Conservation (phyloP, 306 rosid genomes). For the Vigna mungo region DNA sequence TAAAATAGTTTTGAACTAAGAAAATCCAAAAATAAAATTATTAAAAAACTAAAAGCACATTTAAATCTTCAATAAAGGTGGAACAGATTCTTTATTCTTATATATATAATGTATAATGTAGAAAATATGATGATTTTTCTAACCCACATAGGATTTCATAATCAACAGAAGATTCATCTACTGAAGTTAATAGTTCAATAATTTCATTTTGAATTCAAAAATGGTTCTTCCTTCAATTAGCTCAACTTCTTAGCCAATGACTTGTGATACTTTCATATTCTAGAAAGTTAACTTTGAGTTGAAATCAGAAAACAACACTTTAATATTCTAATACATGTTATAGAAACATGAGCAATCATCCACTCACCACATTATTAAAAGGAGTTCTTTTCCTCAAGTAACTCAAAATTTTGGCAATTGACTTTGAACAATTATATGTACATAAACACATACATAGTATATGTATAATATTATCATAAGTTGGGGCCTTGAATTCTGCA, state of each 20-base stretch:
- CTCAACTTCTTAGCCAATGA: constrained; percentile 4
- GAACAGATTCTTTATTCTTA: too few relatives aligned
- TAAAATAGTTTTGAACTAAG: too few relatives aligned
- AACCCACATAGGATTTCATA: neutral
- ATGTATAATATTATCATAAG: neutral
- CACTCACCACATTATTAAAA: neutral
- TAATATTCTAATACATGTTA: neutral
- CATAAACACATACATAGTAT: too few relatives aligned
- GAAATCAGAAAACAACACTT: neutral
- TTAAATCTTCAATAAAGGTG: neutral
- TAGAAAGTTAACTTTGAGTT: neutral
- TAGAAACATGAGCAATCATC: neutral
- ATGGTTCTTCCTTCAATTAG: neutral
- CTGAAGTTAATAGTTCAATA: neutral
- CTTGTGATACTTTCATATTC: too few relatives aligned
- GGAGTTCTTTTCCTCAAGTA: neutral
- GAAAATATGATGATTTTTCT: too few relatives aligned
- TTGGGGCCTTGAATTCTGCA: too few relatives aligned
- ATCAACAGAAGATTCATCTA: neutral
- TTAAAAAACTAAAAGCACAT: too few relatives aligned
- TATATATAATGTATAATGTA: too few relatives aligned
- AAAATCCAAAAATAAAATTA: too few relatives aligned
- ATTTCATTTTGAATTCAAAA: neutral
- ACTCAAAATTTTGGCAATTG: neutral
- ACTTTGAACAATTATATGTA: neutral